Conservation (phyloP, 352 stramenopile species). For the Plasmopara halstedii region DNA sequence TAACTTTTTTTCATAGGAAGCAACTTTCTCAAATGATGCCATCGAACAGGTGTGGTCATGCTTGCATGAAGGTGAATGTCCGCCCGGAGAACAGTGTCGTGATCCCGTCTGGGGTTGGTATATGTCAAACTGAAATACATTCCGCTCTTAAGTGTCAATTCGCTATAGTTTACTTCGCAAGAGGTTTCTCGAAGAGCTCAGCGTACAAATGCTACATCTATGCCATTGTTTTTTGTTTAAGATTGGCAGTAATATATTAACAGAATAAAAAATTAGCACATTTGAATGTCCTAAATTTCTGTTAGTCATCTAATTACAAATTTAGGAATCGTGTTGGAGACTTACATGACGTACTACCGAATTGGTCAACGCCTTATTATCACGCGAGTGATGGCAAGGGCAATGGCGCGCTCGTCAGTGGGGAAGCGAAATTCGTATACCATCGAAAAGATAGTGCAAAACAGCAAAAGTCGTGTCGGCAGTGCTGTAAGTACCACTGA, state of each 20-base stretch:
- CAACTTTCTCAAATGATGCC: conserved; percentile 11
- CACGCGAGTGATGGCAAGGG: conserved; percentile 50
- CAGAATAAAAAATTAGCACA: too few relatives aligned
- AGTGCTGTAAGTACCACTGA: conserved; percentile 38
- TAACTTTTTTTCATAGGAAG: conserved; percentile 16
- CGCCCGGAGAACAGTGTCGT: conserved; percentile 28
- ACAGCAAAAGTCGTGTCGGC: conserved; percentile 54
- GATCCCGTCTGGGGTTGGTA: conserved; percentile 69
- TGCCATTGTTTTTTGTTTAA: too few relatives aligned
- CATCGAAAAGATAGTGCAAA: conserved; percentile 59
- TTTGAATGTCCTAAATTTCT: too few relatives aligned
- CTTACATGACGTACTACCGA: conserved; percentile 66
- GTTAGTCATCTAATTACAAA: background rate
- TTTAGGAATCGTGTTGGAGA: background rate
- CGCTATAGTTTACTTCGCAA: background rate
- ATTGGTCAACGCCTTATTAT: conserved; percentile 53
- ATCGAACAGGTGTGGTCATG: conserved; percentile 20
- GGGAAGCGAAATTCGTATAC: conserved; percentile 35
- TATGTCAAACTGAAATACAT: conserved; percentile 17
- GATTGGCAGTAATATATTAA: background rate
- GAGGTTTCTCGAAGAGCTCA: background rate
- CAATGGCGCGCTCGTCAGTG: conserved; percentile 48
- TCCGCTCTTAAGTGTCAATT: background rate
- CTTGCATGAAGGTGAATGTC: conserved; percentile 27
- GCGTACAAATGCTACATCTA: too few relatives aligned